Evolutionary conservation across 2,329 filamentous ascomycete species (phyloP), one percentile per base, ranked within the genome.

Genomic region (Epichloe glyceriae): DNA sequence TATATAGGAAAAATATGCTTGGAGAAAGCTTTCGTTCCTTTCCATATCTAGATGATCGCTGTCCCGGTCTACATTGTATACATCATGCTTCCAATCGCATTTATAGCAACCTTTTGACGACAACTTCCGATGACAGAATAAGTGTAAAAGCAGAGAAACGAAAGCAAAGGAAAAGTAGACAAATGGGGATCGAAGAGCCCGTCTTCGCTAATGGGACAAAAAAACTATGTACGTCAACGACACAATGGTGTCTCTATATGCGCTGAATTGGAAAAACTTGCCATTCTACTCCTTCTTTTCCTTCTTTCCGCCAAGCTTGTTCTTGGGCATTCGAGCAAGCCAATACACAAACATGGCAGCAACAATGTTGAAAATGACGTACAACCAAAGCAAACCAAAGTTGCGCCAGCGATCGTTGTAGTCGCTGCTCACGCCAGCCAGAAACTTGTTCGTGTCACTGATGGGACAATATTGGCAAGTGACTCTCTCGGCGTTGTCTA

Each of bases 321-420:
- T 75, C 63, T 74, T 76, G 4, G 72, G 72, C 51, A 76, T 69
- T 37, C 73, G 66, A 1, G 66, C 70, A 50, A 77, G 61, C 73
- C 73, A 83, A 60, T 83, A 83, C 37, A 82, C 60, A 3, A 68
- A 61, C 41, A 83, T 62, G 0, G 79, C 76, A 0, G 70, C 76
- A 33, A 64, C 63, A n/a, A 80, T 63, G 59, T 83, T 83, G 61
- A 82, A 79, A 12, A 70, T 61, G 50, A 82, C 72, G 53, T 78
- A 84, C 0, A 70, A 73, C 69, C 76, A 82, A 48, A 82, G 66
- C 26, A 85, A 65, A 2, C 80, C 83, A 60, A 83, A 83, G 62
- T 88, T 84, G 52, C 82, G 74, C 83, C 83, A 88, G 26, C 80
- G 69, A 30, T 85, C 68, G 30, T 55, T 61, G 61, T 83, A 86